Conservation (phyloP, 1,139 yeast genomes). For the Candida pseudocylindracea region DNA sequence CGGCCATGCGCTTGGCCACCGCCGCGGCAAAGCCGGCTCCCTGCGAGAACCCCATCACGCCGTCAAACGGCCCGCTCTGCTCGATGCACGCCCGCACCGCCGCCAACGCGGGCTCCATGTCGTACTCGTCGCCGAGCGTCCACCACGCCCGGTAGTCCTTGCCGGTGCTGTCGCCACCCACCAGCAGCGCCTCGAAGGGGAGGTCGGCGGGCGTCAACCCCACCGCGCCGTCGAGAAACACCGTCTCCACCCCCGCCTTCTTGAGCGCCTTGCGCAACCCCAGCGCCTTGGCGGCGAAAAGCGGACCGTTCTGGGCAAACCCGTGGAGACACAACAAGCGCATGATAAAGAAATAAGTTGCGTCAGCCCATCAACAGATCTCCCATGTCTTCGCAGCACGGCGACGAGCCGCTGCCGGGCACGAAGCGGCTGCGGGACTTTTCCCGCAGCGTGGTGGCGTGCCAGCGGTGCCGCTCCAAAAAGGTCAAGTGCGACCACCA, state of each 20-base stretch:
- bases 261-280: slow-evolving; percentile 17
- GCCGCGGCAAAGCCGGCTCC: slow-evolving; percentile 10
- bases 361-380: too few species aligned
- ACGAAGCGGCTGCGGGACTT: slow-evolving; percentile 28
- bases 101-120: slow-evolving; percentile 10
- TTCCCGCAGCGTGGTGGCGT: slow-evolving; percentile 39
- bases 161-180: slow-evolving; percentile 11
- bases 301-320: slow-evolving; percentile 18
- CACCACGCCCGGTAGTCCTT: slow-evolving; percentile 25
- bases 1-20: slow-evolving; percentile 11
- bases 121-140: slow-evolving; percentile 8
- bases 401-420: slow-evolving; percentile 5
- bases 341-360: too few species aligned
- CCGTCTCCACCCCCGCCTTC: slow-evolving; percentile 2
- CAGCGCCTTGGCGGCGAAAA: slow-evolving; percentile 23
- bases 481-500: slow-evolving; percentile 71
- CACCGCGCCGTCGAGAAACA: neutral
- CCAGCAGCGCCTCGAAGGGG: slow-evolving; percentile 1
- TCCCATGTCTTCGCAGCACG: too few species aligned
- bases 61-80: slow-evolving; percentile 13
- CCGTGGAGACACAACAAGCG: slow-evolving; percentile 16
- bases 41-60: slow-evolving; percentile 21
- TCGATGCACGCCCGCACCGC: slow-evolving; percentile 11
- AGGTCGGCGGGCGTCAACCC: neutral
- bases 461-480: slow-evolving; percentile 60